Base-by-base conservation (phyloP, 768 basidiomycete genomes). In the Amanita pallidorosea region DNA sequence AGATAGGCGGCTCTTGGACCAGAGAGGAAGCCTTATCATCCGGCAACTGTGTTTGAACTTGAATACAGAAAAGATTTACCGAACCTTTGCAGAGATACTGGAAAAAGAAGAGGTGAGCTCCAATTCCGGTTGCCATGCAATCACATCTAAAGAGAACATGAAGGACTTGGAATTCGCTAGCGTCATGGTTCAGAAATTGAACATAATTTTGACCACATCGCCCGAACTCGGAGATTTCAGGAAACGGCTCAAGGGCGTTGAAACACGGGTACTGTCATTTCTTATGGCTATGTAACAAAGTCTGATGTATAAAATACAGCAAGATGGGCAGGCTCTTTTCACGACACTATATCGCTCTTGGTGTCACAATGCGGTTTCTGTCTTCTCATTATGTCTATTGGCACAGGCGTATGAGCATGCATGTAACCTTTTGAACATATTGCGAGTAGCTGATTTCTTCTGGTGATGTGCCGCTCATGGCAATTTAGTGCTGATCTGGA, bases 391-490 rank as follows among this genome's bases (percentile, higher is more conserved):
- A 5, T 99, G 96, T 64, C 74, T 99, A 25, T 74, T 99, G 22
- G 96, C 96, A 5, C 96, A 99, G 64, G 95, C 96, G 2, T 99
- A 99, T 58, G 96, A 99, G 64, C 96, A 99, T 65, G 96, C 95
- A 1, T 95, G 92, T 18, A 97, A 94, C 64, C 75, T 99, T 3
- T 73, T 99, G 15, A 85, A 90, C 54, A 98, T 96, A 53, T 97
- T 99, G 95, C 93, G 62, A 54, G 65, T 61, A 35, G 3, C 18
- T 20, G 20, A 45, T 42, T 31, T 11, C 6, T 36, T 35, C 22
- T 13, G 35, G 2, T n/a, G 15, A 11, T 18, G 48, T 43, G 8
- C 29, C 47, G 25, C 17, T 49, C 43, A 51, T 25, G 6, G 17
- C 31, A 18, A 17, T 12, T 12, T 55, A 98, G 94, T 61, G 95